phyloP scores from a whole-genome alignment of 352 stramenopile genomes.

The Plasmopara viticola region DNA sequence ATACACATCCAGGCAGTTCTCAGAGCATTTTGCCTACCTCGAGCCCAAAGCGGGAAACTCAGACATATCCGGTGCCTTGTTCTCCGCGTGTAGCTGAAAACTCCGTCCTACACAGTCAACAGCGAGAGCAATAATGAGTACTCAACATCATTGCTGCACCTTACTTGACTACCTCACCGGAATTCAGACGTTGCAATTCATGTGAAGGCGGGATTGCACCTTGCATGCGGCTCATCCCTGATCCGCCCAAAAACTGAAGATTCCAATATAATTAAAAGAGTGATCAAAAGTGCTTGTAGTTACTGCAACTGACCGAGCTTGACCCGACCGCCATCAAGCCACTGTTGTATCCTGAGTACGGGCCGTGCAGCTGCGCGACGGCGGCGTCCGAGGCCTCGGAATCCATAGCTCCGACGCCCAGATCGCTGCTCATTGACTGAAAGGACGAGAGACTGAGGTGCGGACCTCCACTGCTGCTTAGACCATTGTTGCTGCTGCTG shows the following conservation, averaged over 20 bases:
- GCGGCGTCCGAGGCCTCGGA: slow-evolving; percentile 17
- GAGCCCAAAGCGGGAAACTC: slow-evolving; percentile 73
- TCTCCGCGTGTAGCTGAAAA: slow-evolving; percentile 47
- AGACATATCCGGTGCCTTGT: slow-evolving; percentile 77
- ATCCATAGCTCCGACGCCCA: slow-evolving; percentile 23
- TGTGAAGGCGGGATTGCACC: slow-evolving; percentile 28
- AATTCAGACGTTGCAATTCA: slow-evolving; percentile 62
- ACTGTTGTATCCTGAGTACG: slow-evolving; percentile 43
- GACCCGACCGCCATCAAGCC: slow-evolving; percentile 31
- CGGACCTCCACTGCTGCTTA: slow-evolving; percentile 17
- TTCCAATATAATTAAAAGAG: slow-evolving; percentile 5
- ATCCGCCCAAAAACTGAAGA: slow-evolving; percentile 39
- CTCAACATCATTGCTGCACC: slow-evolving; percentile 3
- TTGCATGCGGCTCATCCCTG: slow-evolving; percentile 28
- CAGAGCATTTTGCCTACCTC: slow-evolving; percentile 22
- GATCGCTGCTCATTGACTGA: slow-evolving; percentile 38
- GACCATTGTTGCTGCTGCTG: slow-evolving; percentile 15
- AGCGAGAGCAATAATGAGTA: slow-evolving; percentile 12
- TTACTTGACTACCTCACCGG: slow-evolving; percentile 23
- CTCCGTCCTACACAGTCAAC: slow-evolving; percentile 28
- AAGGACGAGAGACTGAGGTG: slow-evolving; percentile 45
- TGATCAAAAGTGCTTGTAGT: neutral
- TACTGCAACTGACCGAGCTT: slow-evolving; percentile 33
- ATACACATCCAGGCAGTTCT: neutral
- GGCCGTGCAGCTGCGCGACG: slow-evolving; percentile 16